Base-by-base conservation (phyloP, 2,329 filamentous ascomycete species). In the Fusarium circinatum region DNA sequence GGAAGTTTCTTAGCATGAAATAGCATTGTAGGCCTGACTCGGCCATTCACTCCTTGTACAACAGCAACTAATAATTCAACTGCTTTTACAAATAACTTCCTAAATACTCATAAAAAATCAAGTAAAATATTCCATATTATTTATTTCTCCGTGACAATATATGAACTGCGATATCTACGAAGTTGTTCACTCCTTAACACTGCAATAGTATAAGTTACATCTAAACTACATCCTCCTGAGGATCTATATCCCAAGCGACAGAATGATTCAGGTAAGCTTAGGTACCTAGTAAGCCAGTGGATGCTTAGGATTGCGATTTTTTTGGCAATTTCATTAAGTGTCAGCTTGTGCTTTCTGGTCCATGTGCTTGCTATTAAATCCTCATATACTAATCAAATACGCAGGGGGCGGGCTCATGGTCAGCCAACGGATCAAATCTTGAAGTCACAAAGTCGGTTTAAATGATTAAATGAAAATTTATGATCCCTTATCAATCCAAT, bases 11-110 rank as follows among this genome's bases (percentile, higher is more conserved):
- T 57, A 55, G 51, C 52, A 70, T 55, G 70, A 38, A 67, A 41
- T 55, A 28, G 51, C 34, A 55, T 38, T 59, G 39, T 45, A 54
- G 54, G 56, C 68, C 62, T 68, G 38, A 38, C 42, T 60, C 62
- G 61, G 62, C 54, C 48, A 55, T 64, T 70, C 71, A 26, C 68
- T 78, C 73, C 47, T 71, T 76, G 66, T 77, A 76, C 54, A 65
- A 42, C 73, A 78, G 60, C 51, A 66, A 55, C 56, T 54, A 69
- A 54, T 62, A 65, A 77, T 62, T 39, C 28, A 67, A 54, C 44
- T 48, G 59, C 44, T 32, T 54, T 56, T 34, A 62, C 32, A 30
- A 55, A 39, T 24, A 44, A 49, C 24, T 11, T 20, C 15, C 30
- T 14, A 9, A 28, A 30, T 41, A 18, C 28, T n/a, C 7, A 5